Base-by-base conservation (phyloP, 305 asterid species). In the Fraxinus floribunda region DNA sequence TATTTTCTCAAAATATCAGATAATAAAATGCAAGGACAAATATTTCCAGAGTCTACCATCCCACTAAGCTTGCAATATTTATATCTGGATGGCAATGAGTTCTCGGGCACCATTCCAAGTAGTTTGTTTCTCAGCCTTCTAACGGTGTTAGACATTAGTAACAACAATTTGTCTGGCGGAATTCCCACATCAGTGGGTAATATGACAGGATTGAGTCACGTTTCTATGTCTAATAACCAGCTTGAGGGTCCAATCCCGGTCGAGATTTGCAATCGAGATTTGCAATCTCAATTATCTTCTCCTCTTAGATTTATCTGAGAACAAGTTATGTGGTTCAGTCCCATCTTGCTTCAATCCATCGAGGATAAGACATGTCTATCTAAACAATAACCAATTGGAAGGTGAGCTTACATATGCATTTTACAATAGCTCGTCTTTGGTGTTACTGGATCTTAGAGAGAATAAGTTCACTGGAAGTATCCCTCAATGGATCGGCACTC, bases 1-100 rank as follows among this genome's bases (percentile, higher is more conserved):
- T 9, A 0, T 9, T 41, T 41, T 9, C 16, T 79, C 9, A 49
- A 35, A 4, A 8, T 79, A n/a, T 79, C 77, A 7, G 30, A 79
- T 39, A 79, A 79, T 38, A 79, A 4, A 62, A 38, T 79, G 38
- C 16, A 11, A 24, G 82, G 77, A 18, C 64, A 70, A 66, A 39
- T 39, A 79, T 79, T 79, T 79, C 18, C 41, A 1, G 30, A 68
- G 22, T 35, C 44, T 79, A 0, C 35, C 57, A 64, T 20, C 9
- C 22, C 24, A 38, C 9, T 16, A 44, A 11, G 16, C 4, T 44
- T 44, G 52, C 11, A 2, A 10, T 44, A 2, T 44, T 44, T 44
- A 11, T 44, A 44, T 44, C 5, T 44, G 16, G 4, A 10, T 0
- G 3, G 1, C 16, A 44, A 44, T 44, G 52, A 44, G 52, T 44